Evolutionary conservation across 2,329 filamentous ascomycete genomes (phyloP).

Genomic region (Aspergillus sp.): DNA sequence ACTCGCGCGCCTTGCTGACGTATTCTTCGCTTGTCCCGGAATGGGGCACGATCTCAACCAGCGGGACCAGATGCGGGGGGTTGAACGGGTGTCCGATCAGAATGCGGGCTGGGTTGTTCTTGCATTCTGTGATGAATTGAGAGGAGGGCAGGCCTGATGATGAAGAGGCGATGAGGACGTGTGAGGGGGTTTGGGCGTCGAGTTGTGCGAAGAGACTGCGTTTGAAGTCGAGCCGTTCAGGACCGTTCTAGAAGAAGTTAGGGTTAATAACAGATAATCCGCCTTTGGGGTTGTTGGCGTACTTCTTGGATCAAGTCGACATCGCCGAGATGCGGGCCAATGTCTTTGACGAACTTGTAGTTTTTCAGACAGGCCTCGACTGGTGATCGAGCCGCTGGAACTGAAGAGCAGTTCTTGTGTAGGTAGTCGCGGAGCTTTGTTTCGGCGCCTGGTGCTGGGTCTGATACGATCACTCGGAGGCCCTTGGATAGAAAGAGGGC

Average conservation of each 20-base stretch:
- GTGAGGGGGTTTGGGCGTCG: neutral
- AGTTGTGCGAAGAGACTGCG: neutral
- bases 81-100: neutral
- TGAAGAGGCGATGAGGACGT: neutral
- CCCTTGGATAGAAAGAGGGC: neutral
- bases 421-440: neutral
- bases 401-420: neutral
- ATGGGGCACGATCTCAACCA: neutral
- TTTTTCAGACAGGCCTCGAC: neutral
- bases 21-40: neutral
- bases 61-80: neutral
- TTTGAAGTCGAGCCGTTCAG: neutral
- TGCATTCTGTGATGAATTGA: neutral
- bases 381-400: neutral
- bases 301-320: neutral
- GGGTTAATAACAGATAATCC: neutral
- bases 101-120: neutral
- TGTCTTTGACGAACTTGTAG: neutral
- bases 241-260: neutral
- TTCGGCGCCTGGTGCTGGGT: neutral
- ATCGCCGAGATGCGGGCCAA: neutral
- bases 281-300: neutral
- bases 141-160: neutral
- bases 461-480: neutral
- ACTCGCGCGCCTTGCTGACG: neutral